A percentile compares a stretch with the other conserved stretches of the same genome.
Evolutionary conservation across 768 basidiomycete genomes (phyloP).

Genomic region (Gymnopilus junonius): DNA sequence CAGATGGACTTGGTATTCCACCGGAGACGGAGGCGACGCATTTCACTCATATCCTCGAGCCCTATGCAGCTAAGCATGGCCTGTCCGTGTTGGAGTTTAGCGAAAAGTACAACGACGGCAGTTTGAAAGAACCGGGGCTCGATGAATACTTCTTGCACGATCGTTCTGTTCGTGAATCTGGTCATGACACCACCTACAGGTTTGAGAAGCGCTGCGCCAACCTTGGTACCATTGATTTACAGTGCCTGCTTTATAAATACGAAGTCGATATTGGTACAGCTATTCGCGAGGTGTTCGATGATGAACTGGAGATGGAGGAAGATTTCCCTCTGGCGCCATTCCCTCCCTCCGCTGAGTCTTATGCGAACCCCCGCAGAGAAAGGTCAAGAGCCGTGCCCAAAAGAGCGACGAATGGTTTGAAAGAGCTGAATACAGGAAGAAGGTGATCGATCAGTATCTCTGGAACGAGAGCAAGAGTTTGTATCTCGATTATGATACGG

Average conservation of each 20-base stretch:
- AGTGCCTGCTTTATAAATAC: constrained; percentile 97
- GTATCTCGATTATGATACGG: constrained; percentile 97
- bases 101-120: constrained; percentile 90
- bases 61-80: constrained; percentile 90
- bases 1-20: constrained; percentile 93
- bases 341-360: constrained; percentile 79
- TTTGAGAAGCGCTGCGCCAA: constrained; percentile 98
- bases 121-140: constrained; percentile 81
- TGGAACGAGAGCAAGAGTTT: constrained; percentile 96
- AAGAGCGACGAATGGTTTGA: constrained; percentile 92
- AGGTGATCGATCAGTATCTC: constrained; percentile 90
- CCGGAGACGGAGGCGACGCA: constrained; percentile 99
- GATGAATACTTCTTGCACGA: constrained; percentile 99
- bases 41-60: constrained; percentile 97
- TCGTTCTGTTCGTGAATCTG: constrained; percentile 94
- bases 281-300: constrained; percentile 93
- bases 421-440: constrained; percentile 81
- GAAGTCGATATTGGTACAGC: constrained; percentile 99
- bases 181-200: constrained; percentile 95
- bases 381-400: constrained; percentile 66
- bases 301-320: constrained; percentile 89
- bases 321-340: constrained; percentile 92
- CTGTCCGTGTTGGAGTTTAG: constrained; percentile 95
- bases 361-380: constrained; percentile 64
- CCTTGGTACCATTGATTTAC: constrained; percentile 94